A percentile compares a stretch with the other conserved stretches of the same genome.
Evolutionary conservation across 768 basidiomycete species (phyloP).

Genomic region (Suillus decipiens): DNA sequence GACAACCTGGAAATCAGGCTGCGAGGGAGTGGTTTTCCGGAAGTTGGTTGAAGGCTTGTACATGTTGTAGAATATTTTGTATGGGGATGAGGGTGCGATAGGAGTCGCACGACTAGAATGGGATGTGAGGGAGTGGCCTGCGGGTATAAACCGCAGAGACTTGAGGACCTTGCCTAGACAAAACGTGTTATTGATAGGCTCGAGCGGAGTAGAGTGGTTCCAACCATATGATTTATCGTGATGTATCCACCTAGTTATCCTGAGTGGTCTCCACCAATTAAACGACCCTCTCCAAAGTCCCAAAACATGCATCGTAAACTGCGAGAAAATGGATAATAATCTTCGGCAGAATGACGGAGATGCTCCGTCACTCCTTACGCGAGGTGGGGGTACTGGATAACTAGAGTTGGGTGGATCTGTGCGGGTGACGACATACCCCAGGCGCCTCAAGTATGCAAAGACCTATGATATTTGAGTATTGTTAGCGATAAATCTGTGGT

Average conservation of each 20-base stretch:
- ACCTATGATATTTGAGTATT: slow-evolving; percentile 52
- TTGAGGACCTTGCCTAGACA: slow-evolving; percentile 64
- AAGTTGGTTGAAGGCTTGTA: slow-evolving; percentile 91
- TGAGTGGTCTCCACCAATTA: slow-evolving; percentile 59
- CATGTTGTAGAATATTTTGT: slow-evolving; percentile 83
- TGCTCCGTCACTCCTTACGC: slow-evolving; percentile 16
- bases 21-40: slow-evolving; percentile 72
- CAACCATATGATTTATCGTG: slow-evolving; percentile 49
- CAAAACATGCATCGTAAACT: slow-evolving; percentile 11
- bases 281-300: slow-evolving; percentile 4
- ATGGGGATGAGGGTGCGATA: slow-evolving; percentile 48
- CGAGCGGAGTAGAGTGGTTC: slow-evolving; percentile 19
- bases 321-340: slow-evolving; percentile 18
- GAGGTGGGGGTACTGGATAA: slow-evolving; percentile 52
- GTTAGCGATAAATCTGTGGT: slow-evolving; percentile 15
- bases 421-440: slow-evolving; percentile 90
- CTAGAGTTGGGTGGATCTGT: slow-evolving; percentile 56
- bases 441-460: slow-evolving; percentile 86
- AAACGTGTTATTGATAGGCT: slow-evolving; percentile 11
- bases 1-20: slow-evolving; percentile 85
- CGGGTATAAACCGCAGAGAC: slow-evolving; percentile 70
- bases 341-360: neutral
- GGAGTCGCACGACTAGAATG: slow-evolving; percentile 9
- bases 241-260: slow-evolving; percentile 8
- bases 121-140: slow-evolving; percentile 55